A percentile compares a stretch with the other conserved stretches of the same genome.
phyloP scores from a whole-genome alignment of 768 basidiomycete species.

The Podaxis pistillaris region DNA sequence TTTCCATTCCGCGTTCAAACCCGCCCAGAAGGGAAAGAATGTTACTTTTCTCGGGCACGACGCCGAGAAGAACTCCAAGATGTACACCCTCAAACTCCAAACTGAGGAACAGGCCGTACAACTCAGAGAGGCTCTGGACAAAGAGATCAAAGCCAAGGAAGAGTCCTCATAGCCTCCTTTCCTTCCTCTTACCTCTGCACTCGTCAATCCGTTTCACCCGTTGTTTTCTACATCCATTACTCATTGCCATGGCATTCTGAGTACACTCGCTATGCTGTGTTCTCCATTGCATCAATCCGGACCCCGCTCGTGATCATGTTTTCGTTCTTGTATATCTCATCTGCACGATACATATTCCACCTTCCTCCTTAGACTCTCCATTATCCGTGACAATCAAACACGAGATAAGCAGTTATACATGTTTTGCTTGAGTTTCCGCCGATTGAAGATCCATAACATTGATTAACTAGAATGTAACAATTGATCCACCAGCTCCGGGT shows the following conservation, averaged over 20 bases:
- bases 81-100: slow-evolving; percentile 62
- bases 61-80: slow-evolving; percentile 45
- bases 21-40: slow-evolving; percentile 47
- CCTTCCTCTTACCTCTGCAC: background rate
- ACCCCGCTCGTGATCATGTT: background rate
- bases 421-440: background rate
- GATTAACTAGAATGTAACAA: background rate
- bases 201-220: background rate
- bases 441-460: background rate
- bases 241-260: background rate
- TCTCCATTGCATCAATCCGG: background rate
- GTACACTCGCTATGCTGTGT: background rate
- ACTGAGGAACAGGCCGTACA: slow-evolving; percentile 56
- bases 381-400: background rate
- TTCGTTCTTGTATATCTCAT: slow-evolving; percentile 1
- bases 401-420: background rate
- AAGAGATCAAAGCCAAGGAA: slow-evolving; percentile 51
- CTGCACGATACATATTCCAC: background rate
- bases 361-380: background rate
- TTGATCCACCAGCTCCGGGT: background rate
- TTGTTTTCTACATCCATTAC: background rate
- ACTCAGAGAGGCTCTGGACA: slow-evolving; percentile 58
- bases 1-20: slow-evolving; percentile 57
- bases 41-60: slow-evolving; percentile 74
- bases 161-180: background rate